Base-by-base conservation (phyloP, 2,329 filamentous ascomycete species). In the Calonectria honghensis region DNA sequence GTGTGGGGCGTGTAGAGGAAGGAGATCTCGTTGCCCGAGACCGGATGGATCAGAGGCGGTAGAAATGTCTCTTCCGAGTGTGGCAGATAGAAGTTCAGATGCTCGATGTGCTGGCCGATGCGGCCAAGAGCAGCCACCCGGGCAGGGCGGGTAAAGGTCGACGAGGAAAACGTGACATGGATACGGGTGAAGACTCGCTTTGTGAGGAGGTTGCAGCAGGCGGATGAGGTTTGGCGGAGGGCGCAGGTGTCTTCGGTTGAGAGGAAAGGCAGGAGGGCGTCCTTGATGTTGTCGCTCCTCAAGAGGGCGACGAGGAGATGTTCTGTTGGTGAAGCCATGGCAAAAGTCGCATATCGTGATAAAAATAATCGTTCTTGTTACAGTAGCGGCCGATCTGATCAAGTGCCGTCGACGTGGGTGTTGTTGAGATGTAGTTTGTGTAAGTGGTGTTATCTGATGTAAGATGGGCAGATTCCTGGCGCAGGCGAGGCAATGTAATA, bases 1-100 rank as follows among this genome's bases (percentile, higher is more conserved):
- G 91, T 91, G 81, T 95, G 93, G 20, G 96, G 95, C 72, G 92
- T 94, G 86, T 98, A 98, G 64, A 96, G 87, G 84, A 97, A 98
- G 79, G 88, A 91, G 81, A 95, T 91, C 87, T 98, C 95, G 76
- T 92, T 91, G 54, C 95, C 95, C 13, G 93, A 95, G 76, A 89
- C 84, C 4, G 94, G 94, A 82, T 97, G 93, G 50, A 98, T 89
- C 59, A 98, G 90, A n/a, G 95, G 95, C 20, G 95, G 94, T 11
- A 98, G 89, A 82, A 96, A 96, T 52, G 94, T 97, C 68, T 94
- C 91, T n/a, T 91, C 87, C 7, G 91, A 92, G 85, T 97, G 95
- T 35, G 94, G 91, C 78, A 97, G 90, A 82, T 89, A 90, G 86
- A 98, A 97, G 72, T 91, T 94, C 69, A 98, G 88, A 73, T 93